A percentile compares a stretch with the other conserved stretches of the same genome.
phyloP scores from a whole-genome alignment of 495 filamentous ascomycete species.

The Tuber aestivum region DNA sequence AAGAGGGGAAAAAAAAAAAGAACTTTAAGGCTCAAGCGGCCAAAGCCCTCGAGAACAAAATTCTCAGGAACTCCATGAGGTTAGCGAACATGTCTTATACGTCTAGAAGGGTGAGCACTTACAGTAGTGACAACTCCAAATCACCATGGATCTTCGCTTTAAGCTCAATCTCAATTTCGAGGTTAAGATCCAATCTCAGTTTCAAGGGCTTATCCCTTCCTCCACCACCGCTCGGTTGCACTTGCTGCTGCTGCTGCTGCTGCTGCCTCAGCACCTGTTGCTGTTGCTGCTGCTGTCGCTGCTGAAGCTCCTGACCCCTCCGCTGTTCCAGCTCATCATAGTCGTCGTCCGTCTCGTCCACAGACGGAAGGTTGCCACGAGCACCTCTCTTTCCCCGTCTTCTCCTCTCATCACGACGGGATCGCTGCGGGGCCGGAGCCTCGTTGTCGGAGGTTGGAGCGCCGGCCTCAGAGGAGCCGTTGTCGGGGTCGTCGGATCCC shows the following conservation, averaged over 20 bases:
- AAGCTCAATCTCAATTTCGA: conserved; percentile 83
- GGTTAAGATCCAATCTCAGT: conserved; percentile 73
- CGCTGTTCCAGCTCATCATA: conserved; percentile 32
- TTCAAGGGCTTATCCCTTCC: conserved; percentile 53
- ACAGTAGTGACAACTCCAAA: conserved; percentile 78
- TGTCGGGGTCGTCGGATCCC: neutral
- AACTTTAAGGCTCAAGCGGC: neutral
- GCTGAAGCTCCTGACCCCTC: conserved; percentile 17
- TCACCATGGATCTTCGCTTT: conserved; percentile 95
- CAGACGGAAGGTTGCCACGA: neutral
- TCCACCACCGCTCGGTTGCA: conserved; percentile 47
- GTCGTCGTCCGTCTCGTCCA: conserved; percentile 36
- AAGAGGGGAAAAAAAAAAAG: neutral
- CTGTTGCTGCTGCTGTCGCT: conserved; percentile 6
- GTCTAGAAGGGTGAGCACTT: conserved; percentile 44
- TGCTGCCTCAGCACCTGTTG: conserved; percentile 28
- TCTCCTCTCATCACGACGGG: conserved; percentile 18
- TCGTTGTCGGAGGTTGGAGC: conserved; percentile 6
- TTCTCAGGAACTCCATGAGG: conserved; percentile 19
- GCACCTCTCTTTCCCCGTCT: conserved; percentile 12
- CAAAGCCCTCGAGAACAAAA: neutral
- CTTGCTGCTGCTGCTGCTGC: conserved; percentile 30
- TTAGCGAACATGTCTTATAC: neutral
- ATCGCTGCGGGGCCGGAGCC: conserved; percentile 11
- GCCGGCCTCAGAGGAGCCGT: conserved; percentile 9